phyloP scores from a whole-genome alignment of 2,329 filamentous ascomycete species.

The Zymoseptoria pseudotritici region DNA sequence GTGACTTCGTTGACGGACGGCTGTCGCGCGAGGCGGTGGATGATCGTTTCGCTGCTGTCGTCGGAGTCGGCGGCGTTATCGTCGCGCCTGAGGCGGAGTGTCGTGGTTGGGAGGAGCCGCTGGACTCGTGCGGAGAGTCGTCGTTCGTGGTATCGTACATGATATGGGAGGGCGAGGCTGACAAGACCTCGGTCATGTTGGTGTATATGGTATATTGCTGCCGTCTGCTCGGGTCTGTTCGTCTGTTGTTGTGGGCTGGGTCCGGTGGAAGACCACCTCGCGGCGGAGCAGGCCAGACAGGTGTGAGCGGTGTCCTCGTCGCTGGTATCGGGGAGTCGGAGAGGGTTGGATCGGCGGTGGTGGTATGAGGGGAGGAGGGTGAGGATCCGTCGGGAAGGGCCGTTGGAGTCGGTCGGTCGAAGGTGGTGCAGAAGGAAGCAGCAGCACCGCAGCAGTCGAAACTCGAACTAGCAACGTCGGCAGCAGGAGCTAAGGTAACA shows the following conservation, averaged over 20 bases:
- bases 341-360: not conserved
- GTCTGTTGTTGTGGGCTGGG: not conserved
- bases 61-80: not conserved
- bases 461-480: not conserved
- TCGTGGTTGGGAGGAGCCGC: constrained; percentile 4
- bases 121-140: not conserved
- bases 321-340: too few species aligned
- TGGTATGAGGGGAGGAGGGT: not conserved
- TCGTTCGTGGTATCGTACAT: not conserved
- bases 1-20: constrained; percentile 3
- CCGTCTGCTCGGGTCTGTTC: not conserved
- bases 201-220: not conserved
- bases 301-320: not conserved
- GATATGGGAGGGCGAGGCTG: constrained; percentile 1
- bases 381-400: not conserved
- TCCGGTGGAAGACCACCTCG: not conserved
- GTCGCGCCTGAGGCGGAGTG: not conserved
- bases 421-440: not conserved
- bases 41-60: not conserved
- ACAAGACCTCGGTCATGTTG: constrained; percentile 16
- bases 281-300: not conserved
- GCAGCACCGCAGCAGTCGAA: not conserved
- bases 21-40: not conserved
- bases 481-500: not conserved
- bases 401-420: not conserved